phyloP scores from a whole-genome alignment of 768 basidiomycete species.

The Leccinellum albellum region DNA sequence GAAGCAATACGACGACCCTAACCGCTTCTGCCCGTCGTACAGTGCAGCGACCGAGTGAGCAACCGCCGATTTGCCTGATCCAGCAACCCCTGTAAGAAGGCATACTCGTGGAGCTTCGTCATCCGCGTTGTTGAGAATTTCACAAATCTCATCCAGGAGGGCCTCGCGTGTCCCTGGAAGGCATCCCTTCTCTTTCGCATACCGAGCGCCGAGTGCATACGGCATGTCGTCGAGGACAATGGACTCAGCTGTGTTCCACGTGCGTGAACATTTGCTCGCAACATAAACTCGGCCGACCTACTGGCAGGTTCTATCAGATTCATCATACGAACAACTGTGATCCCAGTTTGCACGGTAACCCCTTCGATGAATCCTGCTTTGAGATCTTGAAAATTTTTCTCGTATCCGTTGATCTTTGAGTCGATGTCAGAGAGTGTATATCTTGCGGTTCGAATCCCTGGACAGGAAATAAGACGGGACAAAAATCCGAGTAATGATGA shows the following conservation, averaged over 20 bases:
- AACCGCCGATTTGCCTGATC: not conserved
- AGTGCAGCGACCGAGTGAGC: not conserved
- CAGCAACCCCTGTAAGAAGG: not conserved
- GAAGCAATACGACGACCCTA: not conserved
- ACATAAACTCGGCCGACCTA: too few relatives aligned
- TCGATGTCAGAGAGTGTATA: too few relatives aligned
- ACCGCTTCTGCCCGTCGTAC: not conserved
- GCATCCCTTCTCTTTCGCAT: not conserved
- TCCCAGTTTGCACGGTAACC: too few relatives aligned
- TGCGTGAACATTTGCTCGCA: too few relatives aligned
- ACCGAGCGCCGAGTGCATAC: not conserved
- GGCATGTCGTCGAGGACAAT: not conserved
- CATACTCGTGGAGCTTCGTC: not conserved
- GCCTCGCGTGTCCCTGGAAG: not conserved
- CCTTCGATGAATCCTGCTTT: too few relatives aligned
- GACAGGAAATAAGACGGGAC: too few relatives aligned
- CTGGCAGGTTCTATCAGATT: too few relatives aligned
- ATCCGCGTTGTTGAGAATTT: not conserved
- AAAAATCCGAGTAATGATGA: too few relatives aligned
- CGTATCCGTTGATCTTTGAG: too few relatives aligned
- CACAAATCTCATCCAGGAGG: not conserved
- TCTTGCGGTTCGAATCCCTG: too few relatives aligned
- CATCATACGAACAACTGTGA: too few relatives aligned
- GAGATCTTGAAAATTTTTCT: too few relatives aligned
- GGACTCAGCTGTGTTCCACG: not conserved